Base-by-base conservation (phyloP, 2,329 filamentous ascomycete genomes). In the Colletotrichum ledebouriae region DNA sequence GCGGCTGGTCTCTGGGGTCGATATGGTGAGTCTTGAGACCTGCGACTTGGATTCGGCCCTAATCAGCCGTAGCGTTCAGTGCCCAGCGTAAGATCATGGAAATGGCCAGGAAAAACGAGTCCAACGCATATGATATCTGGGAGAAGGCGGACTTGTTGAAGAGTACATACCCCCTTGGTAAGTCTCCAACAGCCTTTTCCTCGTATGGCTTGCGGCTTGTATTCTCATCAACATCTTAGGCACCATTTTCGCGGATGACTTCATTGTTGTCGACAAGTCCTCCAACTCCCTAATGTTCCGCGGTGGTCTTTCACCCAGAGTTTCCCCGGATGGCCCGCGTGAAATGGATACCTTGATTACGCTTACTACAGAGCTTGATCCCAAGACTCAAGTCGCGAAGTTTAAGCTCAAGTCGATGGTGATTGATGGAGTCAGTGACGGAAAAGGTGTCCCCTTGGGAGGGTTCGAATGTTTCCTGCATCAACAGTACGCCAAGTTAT, bases 171-270 rank as follows among this genome's bases (percentile, higher is more conserved):
- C 39, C 41, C 1, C 4, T 60, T 13, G 57, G 61, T 66, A 69
- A 3, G 61, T 22, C 3, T 3, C n/a, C 42, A 10, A 7, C 12
- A 5, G n/a, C 20, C 4, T 10, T 44, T 3, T 25, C 17, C 3
- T 10, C 15, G 15, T n/a, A 3, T 5, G 22, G 2, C 9, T 29
- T n/a, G 25, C 15, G 13, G 15, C 25, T n/a, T 4, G 11, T 34
- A 34, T 29, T n/a, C 15, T 11, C 17, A 7, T 10, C 20, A 37
- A 37, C 6, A 44, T 22, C 4, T 0, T 5, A 71, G 70, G 70
- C 15, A 63, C 55, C 6, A 58, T 62, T 9, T 9, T 70, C n/a
- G 59, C 70, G 12, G 62, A 70, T n/a, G 60, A 70, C 50, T 71
- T 71, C n/a, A 33, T 71, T n/a, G 61, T 71, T 3, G 20, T 65